Percentiles rank a stretch among this genome's conserved stretches.
phyloP scores from a whole-genome alignment of 2,329 filamentous ascomycete species.

The Hypoxylon sp. region DNA sequence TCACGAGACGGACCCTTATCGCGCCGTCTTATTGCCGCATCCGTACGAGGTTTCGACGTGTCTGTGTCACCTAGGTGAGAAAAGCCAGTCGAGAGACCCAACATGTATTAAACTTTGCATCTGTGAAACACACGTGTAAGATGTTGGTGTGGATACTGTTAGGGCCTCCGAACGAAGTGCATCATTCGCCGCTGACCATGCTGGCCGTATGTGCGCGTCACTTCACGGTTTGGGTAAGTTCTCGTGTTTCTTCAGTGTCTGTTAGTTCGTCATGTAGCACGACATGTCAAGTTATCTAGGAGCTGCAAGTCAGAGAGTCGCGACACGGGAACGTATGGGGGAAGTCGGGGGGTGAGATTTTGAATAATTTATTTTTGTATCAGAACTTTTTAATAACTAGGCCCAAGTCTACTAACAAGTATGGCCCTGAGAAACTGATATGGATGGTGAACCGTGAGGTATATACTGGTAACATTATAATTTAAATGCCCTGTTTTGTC shows the following conservation, averaged over 20 bases:
- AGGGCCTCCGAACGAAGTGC: slow-evolving; percentile 1
- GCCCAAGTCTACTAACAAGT: neutral
- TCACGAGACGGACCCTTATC: slow-evolving; percentile 7
- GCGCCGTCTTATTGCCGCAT: slow-evolving; percentile 13
- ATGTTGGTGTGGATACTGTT: slow-evolving; percentile 1
- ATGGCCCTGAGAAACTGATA: neutral
- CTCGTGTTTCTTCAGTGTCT: neutral
- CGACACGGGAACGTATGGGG: neutral
- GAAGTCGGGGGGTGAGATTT: slow-evolving; percentile 1
- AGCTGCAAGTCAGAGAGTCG: slow-evolving; percentile 2
- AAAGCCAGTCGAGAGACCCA: neutral
- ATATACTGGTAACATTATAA: slow-evolving; percentile 16
- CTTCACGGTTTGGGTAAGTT: neutral
- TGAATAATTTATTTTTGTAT: slow-evolving; percentile 15
- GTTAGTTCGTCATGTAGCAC: neutral
- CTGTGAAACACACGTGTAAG: neutral
- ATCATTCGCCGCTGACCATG: neutral
- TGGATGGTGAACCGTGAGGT: slow-evolving; percentile 6
- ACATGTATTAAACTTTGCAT: neutral
- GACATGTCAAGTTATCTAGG: slow-evolving; percentile 1
- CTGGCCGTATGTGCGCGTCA: neutral
- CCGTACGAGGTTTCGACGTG: slow-evolving; percentile 1
- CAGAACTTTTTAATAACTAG: slow-evolving; percentile 11
- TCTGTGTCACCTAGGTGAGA: neutral
- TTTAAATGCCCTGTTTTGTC: neutral